Evolutionary conservation across 169 alveolate genomes (phyloP).

Genomic region (Plasmodium gonderi): DNA sequence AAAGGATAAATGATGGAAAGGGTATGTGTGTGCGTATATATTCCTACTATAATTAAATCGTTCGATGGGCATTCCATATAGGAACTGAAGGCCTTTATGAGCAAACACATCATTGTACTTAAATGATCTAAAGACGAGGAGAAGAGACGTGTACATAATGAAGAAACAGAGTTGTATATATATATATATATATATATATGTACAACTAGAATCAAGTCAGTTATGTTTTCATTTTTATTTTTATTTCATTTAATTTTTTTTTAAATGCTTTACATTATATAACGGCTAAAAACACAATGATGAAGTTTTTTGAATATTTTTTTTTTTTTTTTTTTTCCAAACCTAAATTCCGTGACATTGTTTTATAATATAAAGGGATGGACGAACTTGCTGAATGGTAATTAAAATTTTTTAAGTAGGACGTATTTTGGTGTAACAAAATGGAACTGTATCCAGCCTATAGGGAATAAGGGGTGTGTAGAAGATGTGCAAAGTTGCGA

Average conservation of each 20-base stretch:
- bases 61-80: constrained; percentile 14
- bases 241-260: background rate
- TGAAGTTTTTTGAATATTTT: background rate
- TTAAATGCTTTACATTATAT: background rate
- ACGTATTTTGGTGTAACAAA: constrained; percentile 41
- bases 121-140: constrained; percentile 9
- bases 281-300: background rate
- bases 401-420: constrained; percentile 55
- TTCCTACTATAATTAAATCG: constrained; percentile 41
- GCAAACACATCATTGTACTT: constrained; percentile 33
- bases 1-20: background rate
- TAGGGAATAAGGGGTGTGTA: background rate
- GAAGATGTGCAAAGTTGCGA: background rate
- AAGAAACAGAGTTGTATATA: no score
- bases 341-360: constrained; percentile 10
- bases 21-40: background rate
- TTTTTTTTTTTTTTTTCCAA: background rate
- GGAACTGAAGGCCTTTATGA: constrained; percentile 50
- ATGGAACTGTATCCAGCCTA: constrained; percentile 54
- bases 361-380: constrained; percentile 4
- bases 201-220: background rate
- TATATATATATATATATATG: background rate
- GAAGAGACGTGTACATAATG: background rate
- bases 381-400: constrained; percentile 12
- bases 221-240: background rate